phyloP scores from a whole-genome alignment of 202 grass and related monocot genomes.

The Carex arenaria region DNA sequence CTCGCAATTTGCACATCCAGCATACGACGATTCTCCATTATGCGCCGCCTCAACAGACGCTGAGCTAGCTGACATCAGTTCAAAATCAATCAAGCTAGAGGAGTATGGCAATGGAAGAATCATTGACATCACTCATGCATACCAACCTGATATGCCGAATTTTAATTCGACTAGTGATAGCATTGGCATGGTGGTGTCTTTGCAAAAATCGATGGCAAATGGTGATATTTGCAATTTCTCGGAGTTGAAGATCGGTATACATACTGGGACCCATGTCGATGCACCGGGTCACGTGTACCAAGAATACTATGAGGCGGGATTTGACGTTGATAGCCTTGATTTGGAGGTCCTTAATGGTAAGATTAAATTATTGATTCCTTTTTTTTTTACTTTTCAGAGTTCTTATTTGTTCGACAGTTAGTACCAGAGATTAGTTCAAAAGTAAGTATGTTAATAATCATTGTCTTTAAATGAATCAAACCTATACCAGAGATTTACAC shows the following conservation, averaged over 20 bases:
- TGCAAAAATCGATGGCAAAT: conserved; percentile 30
- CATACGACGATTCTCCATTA: conserved; percentile 2
- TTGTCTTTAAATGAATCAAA: no score
- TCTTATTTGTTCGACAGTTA: no score
- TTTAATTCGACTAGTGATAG: not conserved
- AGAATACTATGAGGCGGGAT: conserved; percentile 37
- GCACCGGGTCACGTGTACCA: conserved; percentile 40
- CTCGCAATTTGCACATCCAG: conserved; percentile 7
- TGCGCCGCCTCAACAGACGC: not conserved
- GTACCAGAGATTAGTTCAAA: no score
- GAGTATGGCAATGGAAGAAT: conserved; percentile 30
- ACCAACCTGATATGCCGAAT: conserved; percentile 32
- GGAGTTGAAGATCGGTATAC: conserved; percentile 29
- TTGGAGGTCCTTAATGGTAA: conserved; percentile 45
- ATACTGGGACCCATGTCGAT: conserved; percentile 49
- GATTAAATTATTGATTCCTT: not conserved
- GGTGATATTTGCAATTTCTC: conserved; percentile 32
- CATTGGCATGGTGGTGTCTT: conserved; percentile 22
- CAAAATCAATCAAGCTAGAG: not conserved
- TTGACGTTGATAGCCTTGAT: conserved; percentile 45
- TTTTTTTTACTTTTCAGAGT: not conserved
- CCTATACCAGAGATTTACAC: not conserved
- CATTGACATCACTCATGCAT: conserved; percentile 45
- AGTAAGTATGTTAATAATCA: no score
- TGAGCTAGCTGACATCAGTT: not conserved